Evolutionary conservation across 108 stramenopile species (phyloP).

Genomic region (Nitzschia putrida): DNA sequence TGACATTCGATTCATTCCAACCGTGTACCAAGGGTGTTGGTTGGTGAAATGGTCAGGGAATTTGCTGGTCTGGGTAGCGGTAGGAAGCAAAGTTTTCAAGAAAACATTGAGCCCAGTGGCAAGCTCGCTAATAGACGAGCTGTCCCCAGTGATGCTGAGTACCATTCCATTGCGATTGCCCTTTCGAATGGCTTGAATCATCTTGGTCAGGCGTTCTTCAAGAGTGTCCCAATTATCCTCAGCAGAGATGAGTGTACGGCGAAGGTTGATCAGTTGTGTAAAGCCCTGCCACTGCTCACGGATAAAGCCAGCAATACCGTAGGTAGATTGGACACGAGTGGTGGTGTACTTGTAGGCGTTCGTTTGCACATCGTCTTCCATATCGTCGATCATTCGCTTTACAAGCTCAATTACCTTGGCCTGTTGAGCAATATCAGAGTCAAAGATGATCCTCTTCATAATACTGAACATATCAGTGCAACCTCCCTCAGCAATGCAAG

Average conservation of each 20-base stretch:
- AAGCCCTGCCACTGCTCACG: conserved; percentile 82
- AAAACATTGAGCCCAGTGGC: conserved; percentile 53
- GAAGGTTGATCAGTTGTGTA: conserved; percentile 55
- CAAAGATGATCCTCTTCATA: conserved; percentile 59
- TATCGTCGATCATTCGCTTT: conserved; percentile 56
- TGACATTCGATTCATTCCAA: conserved; percentile 54
- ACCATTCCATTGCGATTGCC: conserved; percentile 69
- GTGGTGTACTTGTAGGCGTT: conserved; percentile 52
- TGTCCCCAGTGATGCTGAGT: conserved; percentile 85
- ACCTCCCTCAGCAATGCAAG: conserved; percentile 64
- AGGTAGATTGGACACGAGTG: conserved; percentile 31
- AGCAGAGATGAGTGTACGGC: conserved; percentile 55
- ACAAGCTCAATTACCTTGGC: conserved; percentile 66
- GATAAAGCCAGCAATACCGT: conserved; percentile 49
- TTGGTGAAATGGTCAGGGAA: conserved; percentile 54
- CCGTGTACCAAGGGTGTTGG: conserved; percentile 67
- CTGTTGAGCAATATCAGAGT: conserved; percentile 49
- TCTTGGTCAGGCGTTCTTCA: conserved; percentile 47
- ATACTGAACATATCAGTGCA: conserved; percentile 66
- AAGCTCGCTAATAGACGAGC: conserved; percentile 46
- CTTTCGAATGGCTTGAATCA: conserved; percentile 62
- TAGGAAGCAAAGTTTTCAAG: conserved; percentile 46
- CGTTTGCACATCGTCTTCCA: conserved; percentile 45
- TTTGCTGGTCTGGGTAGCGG: conserved; percentile 35
- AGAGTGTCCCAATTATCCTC: conserved; percentile 75